phyloP scores from a whole-genome alignment of 176 grass and related monocot genomes.

The Triticum timopheevii region DNA sequence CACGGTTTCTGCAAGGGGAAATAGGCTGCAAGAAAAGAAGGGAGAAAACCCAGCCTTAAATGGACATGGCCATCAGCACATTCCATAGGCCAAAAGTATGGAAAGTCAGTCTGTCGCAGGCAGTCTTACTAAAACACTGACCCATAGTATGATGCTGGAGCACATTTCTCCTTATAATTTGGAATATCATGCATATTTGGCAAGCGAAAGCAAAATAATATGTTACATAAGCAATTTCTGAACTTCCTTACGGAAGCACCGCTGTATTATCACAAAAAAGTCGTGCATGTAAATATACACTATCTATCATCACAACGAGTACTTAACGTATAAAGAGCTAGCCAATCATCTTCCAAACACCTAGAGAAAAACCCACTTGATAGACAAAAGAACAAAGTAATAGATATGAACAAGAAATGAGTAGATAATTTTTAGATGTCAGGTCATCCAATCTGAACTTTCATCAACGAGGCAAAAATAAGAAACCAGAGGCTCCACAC shows the following conservation, averaged over 20 bases:
- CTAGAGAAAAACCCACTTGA: not conserved
- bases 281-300: not conserved
- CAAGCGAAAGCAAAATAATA: not conserved
- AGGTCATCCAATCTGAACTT: not conserved
- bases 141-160: not conserved
- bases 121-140: not conserved
- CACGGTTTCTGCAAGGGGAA: not conserved
- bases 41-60: not conserved
- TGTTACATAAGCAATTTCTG: not conserved
- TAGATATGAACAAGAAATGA: not conserved
- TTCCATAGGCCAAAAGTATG: not conserved
- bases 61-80: not conserved
- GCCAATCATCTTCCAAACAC: not conserved
- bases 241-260: not conserved
- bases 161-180: conserved; percentile 1
- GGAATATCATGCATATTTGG: not conserved
- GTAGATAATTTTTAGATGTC: not conserved
- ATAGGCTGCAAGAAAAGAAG: not conserved
- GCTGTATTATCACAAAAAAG: not conserved
- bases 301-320: not conserved
- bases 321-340: conserved; percentile 4
- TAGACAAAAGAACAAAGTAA: not conserved
- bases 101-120: not conserved
- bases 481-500: not conserved
- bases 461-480: not conserved